Conservation (phyloP, 1,139 yeast genomes). For the Wickerhamomyces sp. region DNA sequence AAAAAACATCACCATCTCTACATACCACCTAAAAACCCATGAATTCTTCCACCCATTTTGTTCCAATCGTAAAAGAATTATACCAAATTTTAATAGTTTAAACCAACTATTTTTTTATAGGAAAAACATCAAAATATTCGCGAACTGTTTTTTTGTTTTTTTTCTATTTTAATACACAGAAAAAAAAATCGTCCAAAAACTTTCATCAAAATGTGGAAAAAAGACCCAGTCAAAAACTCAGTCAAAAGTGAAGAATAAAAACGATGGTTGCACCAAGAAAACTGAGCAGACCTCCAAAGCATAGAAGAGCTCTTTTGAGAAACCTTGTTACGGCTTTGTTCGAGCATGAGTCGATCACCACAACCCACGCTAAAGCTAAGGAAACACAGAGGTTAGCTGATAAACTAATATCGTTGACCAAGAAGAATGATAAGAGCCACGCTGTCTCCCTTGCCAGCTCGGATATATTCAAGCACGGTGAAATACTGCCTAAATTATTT, state of each 20-base stretch:
- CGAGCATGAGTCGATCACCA: conserved; percentile 62
- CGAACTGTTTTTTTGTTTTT: no score
- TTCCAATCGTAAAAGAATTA: background rate
- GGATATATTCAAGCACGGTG: conserved; percentile 38
- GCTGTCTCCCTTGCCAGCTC: conserved; percentile 27
- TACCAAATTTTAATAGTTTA: no score
- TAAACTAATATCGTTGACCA: conserved; percentile 23
- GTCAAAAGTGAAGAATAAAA: background rate
- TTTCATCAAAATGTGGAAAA: no score
- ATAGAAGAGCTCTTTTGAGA: conserved; percentile 50
- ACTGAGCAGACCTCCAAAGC: conserved; percentile 25
- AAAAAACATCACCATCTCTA: background rate
- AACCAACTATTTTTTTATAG: background rate
- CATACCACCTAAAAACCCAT: conserved; percentile 60
- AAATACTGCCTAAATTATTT: conserved; percentile 55
- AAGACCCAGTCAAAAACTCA: no score
- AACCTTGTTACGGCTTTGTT: conserved; percentile 64
- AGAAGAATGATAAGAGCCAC: conserved; percentile 26
- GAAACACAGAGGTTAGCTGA: conserved; percentile 36
- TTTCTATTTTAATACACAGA: no score
- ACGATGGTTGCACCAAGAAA: conserved; percentile 23
- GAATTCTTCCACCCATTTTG: conserved; percentile 59
- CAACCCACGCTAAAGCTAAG: conserved; percentile 71
- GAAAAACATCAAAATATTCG: background rate
- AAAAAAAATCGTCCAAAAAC: no score